Conservation (phyloP, 2,329 filamentous ascomycete genomes). For the Pseudovirgaria hyperparasitica region DNA sequence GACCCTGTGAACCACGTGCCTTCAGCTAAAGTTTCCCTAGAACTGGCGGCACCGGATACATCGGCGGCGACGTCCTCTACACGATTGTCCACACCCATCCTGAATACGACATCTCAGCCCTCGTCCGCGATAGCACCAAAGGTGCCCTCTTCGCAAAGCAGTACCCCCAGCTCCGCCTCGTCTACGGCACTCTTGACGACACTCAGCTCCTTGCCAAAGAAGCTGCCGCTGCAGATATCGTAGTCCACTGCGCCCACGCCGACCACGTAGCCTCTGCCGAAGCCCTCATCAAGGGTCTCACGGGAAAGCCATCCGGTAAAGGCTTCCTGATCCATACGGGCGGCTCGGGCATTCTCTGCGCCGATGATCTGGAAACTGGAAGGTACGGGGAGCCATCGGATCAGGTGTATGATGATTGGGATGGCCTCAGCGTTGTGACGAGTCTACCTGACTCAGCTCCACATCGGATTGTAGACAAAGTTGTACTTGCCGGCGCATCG, state of each 20-base stretch:
- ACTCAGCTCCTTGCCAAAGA: conserved; percentile 31
- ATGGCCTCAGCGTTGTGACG: conserved; percentile 42
- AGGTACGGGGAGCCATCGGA: conserved; percentile 34
- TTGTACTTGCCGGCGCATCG: conserved; percentile 42
- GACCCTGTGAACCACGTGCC: too few species aligned
- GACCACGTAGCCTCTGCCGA: conserved; percentile 19
- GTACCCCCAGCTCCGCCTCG: conserved; percentile 36
- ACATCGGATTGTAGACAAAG: conserved; percentile 57
- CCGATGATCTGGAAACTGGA: conserved; percentile 32
- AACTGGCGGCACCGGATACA: conserved; percentile 40
- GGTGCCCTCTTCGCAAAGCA: conserved; percentile 31
- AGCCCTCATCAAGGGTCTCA: conserved; percentile 40
- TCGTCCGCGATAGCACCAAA: conserved; percentile 37
- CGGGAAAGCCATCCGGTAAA: conserved; percentile 27
- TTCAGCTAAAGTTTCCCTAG: too few species aligned
- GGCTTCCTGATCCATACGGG: conserved; percentile 41
- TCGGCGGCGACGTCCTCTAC: conserved; percentile 40
- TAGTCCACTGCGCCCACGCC: conserved; percentile 24
- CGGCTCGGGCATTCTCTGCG: conserved; percentile 43
- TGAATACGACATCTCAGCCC: conserved; percentile 35
- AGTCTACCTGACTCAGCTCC: conserved; percentile 42
- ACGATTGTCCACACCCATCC: conserved; percentile 32
- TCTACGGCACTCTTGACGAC: conserved; percentile 38
- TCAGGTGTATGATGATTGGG: conserved; percentile 46
- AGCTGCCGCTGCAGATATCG: conserved; percentile 36